Conservation (phyloP, 192 early-diverging fungal genomes). For the Entomortierella beljakovae region DNA sequence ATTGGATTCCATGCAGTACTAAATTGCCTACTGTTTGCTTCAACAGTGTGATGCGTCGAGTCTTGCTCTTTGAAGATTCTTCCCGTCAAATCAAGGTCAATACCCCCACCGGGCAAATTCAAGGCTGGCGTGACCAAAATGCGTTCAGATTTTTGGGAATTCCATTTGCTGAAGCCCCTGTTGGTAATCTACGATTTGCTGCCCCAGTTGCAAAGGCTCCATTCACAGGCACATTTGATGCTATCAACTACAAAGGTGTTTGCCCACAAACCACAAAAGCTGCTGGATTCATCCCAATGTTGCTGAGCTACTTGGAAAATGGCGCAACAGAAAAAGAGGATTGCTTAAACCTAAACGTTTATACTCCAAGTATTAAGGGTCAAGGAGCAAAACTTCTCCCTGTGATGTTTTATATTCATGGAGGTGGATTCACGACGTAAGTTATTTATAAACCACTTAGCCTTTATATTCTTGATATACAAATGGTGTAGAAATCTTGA, state of each 20-base stretch:
- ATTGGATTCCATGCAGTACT: constrained; percentile 24
- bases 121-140: constrained; percentile 49
- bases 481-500: too few relatives aligned
- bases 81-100: constrained; percentile 41
- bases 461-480: not conserved
- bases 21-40: constrained; percentile 25
- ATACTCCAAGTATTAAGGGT: constrained; percentile 43
- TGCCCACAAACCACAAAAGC: constrained; percentile 24
- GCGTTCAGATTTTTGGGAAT: constrained; percentile 50
- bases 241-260: constrained; percentile 1
- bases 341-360: constrained; percentile 48
- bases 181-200: constrained; percentile 29
- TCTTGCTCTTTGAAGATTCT: constrained; percentile 31
- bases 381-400: constrained; percentile 1
- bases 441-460: constrained; percentile 2
- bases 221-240: constrained; percentile 6
- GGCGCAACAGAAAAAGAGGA: constrained; percentile 34
- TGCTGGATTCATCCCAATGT: not conserved
- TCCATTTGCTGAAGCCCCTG: constrained; percentile 42
- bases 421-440: constrained; percentile 32
- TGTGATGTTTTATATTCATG: constrained; percentile 45
- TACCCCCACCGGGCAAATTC: constrained; percentile 25
- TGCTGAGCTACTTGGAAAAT: constrained; percentile 10
- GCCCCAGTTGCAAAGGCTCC: constrained; percentile 34
- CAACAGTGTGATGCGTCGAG: constrained; percentile 33